Base-by-base conservation (phyloP, 192 early-diverging fungal species). In the Coemansia sp. region DNA sequence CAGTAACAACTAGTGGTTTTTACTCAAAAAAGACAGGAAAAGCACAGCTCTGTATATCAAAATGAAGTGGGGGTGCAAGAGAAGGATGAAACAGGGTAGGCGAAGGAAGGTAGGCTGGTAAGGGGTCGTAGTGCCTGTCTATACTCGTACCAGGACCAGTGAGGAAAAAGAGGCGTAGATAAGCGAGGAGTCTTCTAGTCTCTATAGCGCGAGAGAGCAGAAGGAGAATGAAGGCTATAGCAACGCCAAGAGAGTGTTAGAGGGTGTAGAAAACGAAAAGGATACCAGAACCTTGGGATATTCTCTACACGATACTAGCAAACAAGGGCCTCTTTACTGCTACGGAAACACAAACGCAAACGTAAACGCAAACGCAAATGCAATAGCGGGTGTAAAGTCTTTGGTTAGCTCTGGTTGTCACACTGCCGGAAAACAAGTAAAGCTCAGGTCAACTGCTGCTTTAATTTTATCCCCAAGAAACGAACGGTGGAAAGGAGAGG, bases 211-310 rank as follows among this genome's bases (percentile, higher is more conserved):
- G n/a, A n/a, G n/a, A n/a, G n/a, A n/a, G n/a, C n/a, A n/a, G n/a
- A n/a, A n/a, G n/a, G n/a, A n/a, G n/a, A n/a, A 22, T 18, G 16
- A 22, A 20, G 18, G 20, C n/a, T 22, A 48, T 6, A 16, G 46
- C 18, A 20, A 48, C 20, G 20, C 20, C 6, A 13, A 22, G 0
- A 20, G 16, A 48, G 16, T 48, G 16, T 20, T n/a, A n/a, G n/a
- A 16, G 49, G 4, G 20, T 51, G 24, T 3, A 51, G 13, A 51
- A 51, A 27, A 51, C n/a, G 13, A 51, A 25, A 27, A 51, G 24
- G 49, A 22, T 51, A 51, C 49, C 49, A 51, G 49, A 51, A 51
- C 49, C 24, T 42, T 18, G 39, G 39, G 13, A 42, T 42, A 16
- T 10, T 42, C 11, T 10, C 39, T 42, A 42, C 39, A 42, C 39